Evolutionary conservation across 257 asterid genomes (phyloP).

Genomic region (Ophiorrhiza pumila): DNA sequence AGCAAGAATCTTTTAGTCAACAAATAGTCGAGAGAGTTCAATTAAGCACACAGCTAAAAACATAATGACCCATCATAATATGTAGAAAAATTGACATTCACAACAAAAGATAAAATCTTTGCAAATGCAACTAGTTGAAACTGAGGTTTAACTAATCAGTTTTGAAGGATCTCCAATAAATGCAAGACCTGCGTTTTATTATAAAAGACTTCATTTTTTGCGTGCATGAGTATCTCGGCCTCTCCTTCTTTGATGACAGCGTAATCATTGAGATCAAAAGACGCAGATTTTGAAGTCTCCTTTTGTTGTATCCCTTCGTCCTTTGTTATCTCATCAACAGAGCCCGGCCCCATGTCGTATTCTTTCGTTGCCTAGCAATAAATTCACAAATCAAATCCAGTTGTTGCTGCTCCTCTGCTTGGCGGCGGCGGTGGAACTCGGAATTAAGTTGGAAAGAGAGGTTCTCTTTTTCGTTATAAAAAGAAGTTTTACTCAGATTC

Average conservation of each 20-base stretch:
- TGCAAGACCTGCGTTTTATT: conserved; percentile 83
- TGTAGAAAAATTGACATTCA: not conserved
- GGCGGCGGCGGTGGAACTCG: conserved; percentile 17
- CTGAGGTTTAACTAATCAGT: not conserved
- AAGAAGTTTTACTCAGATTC: not conserved
- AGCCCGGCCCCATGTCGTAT: conserved; percentile 34
- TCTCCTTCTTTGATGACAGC: conserved; percentile 81
- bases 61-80: not conserved
- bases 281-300: conserved; percentile 23
- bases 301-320: conserved; percentile 36
- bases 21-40: too few species aligned
- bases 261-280: conserved; percentile 63
- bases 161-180: not conserved
- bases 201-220: conserved; percentile 80
- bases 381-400: not conserved
- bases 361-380: not conserved
- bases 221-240: conserved; percentile 93
- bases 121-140: not conserved
- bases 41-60: not conserved
- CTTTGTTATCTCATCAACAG: conserved; percentile 34
- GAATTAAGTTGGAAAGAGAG: not conserved
- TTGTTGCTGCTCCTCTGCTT: not conserved
- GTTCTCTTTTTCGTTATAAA: not conserved
- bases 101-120: not conserved
- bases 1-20: conserved; percentile 9